Conservation (phyloP, 495 filamentous ascomycete species). For the Hypoxylon fragiforme region DNA sequence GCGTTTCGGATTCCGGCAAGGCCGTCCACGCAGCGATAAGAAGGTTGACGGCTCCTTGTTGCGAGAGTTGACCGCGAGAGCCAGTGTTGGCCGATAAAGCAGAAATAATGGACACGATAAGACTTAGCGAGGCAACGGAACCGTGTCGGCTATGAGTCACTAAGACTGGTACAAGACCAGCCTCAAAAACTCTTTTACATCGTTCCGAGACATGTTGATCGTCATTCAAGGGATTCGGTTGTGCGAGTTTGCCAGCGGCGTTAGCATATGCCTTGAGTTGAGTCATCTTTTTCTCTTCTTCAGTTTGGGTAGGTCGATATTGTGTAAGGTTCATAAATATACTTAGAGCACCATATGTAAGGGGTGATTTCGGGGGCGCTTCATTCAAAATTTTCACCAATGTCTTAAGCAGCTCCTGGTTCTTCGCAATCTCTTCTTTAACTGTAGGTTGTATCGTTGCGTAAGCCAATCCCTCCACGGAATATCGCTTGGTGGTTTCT, state of each 20-base stretch:
- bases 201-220: conserved; percentile 74
- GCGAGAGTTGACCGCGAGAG: conserved; percentile 76
- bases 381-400: conserved; percentile 67
- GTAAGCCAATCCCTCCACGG: conserved; percentile 93
- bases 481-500: conserved; percentile 60
- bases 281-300: conserved; percentile 87
- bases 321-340: conserved; percentile 79
- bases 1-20: conserved; percentile 54
- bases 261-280: conserved; percentile 94
- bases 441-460: conserved; percentile 79
- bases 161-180: conserved; percentile 72
- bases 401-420: conserved; percentile 64
- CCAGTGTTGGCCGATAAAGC: conserved; percentile 71
- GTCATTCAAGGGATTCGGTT: conserved; percentile 69
- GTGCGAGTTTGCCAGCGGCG: conserved; percentile 63
- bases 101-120: conserved; percentile 74
- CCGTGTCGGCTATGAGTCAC: conserved; percentile 68
- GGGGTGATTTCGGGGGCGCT: conserved; percentile 63
- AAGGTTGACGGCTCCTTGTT: conserved; percentile 88
- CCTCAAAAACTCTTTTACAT: conserved; percentile 75
- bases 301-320: conserved; percentile 77
- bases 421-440: conserved; percentile 74
- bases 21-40: conserved; percentile 68
- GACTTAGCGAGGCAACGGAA: conserved; percentile 64
- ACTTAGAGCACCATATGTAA: conserved; percentile 82